Percentiles rank a stretch among this genome's conserved stretches.
Evolutionary conservation across 441 rosid species (phyloP).

Genomic region (Francoa sonchifolia): DNA sequence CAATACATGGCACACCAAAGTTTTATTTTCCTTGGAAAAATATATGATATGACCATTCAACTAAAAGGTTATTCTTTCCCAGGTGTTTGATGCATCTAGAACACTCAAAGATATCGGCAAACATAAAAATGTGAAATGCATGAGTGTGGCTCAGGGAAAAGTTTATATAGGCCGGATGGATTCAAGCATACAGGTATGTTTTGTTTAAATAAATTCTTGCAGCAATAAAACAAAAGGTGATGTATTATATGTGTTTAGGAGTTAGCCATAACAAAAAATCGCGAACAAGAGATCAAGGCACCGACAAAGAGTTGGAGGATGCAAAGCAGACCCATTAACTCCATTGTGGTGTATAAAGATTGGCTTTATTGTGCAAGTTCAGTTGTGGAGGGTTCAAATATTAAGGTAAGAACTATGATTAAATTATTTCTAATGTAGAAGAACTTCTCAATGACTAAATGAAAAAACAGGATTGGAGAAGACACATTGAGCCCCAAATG

Average conservation of each 20-base stretch:
- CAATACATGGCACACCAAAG: not conserved
- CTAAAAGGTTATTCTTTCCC: slow-evolving; percentile 6
- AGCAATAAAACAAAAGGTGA: slow-evolving; percentile 2
- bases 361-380: slow-evolving; percentile 71
- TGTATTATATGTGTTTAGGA: slow-evolving; percentile 36
- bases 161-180: slow-evolving; percentile 64
- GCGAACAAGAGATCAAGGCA: slow-evolving; percentile 62
- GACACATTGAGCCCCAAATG: slow-evolving; percentile 44
- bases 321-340: slow-evolving; percentile 57
- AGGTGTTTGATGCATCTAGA: slow-evolving; percentile 65
- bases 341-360: slow-evolving; percentile 60
- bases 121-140: slow-evolving; percentile 52
- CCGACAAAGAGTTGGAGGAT: slow-evolving; percentile 63
- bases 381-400: slow-evolving; percentile 50
- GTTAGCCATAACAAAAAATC: slow-evolving; percentile 30
- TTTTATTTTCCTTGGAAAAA: not conserved
- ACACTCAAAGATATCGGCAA: slow-evolving; percentile 36
- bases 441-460: slow-evolving; percentile 10
- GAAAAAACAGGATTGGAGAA: slow-evolving; percentile 63
- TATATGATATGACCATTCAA: not conserved
- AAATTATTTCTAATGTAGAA: not conserved
- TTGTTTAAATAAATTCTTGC: slow-evolving; percentile 3
- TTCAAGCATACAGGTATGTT: slow-evolving; percentile 78
- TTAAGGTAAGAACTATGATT: slow-evolving; percentile 41
- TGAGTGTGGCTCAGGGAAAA: slow-evolving; percentile 50